Percentiles rank a stretch among this genome's conserved stretches.
phyloP scores from a whole-genome alignment of 2,329 filamentous ascomycete genomes.

The Chaetomiaceae sp. region DNA sequence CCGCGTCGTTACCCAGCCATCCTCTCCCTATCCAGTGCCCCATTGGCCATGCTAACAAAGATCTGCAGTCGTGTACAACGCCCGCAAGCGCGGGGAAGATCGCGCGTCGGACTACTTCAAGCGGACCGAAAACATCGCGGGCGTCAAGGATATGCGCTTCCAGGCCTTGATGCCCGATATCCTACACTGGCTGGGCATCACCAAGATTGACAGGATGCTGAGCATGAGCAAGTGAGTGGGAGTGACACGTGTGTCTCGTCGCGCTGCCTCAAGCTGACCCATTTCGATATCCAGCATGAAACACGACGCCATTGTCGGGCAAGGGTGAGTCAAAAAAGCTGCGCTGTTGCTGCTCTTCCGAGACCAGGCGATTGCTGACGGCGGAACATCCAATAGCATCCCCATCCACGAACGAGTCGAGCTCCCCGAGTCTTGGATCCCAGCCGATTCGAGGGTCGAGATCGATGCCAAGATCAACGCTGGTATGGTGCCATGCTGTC shows the following conservation, averaged over 20 bases:
- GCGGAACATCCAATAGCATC: conserved; percentile 48
- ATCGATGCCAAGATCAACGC: conserved; percentile 98
- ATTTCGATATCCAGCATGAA: conserved; percentile 61
- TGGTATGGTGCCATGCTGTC: conserved; percentile 49
- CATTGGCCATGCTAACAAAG: conserved; percentile 24
- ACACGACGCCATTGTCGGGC: conserved; percentile 80
- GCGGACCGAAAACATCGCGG: conserved; percentile 95
- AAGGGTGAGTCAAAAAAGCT: conserved; percentile 57
- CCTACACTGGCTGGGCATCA: conserved; percentile 95
- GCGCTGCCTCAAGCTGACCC: conserved; percentile 18
- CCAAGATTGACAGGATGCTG: conserved; percentile 96
- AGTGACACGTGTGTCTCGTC: conserved; percentile 32
- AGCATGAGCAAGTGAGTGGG: conserved; percentile 87
- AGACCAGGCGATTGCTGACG: conserved; percentile 13
- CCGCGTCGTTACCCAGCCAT: conserved; percentile 1
- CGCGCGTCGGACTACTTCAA: conserved; percentile 91
- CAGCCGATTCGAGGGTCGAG: conserved; percentile 91
- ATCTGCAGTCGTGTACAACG: conserved; percentile 63
- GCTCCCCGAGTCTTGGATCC: conserved; percentile 90
- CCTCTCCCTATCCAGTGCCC: background rate
- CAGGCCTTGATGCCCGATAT: conserved; percentile 98
- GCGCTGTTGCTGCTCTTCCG: background rate
- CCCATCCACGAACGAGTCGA: conserved; percentile 87
- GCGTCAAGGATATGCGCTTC: conserved; percentile 95
- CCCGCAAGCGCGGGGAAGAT: conserved; percentile 72